Conservation (phyloP, 495 filamentous ascomycete genomes). For the Bacidia rubella region DNA sequence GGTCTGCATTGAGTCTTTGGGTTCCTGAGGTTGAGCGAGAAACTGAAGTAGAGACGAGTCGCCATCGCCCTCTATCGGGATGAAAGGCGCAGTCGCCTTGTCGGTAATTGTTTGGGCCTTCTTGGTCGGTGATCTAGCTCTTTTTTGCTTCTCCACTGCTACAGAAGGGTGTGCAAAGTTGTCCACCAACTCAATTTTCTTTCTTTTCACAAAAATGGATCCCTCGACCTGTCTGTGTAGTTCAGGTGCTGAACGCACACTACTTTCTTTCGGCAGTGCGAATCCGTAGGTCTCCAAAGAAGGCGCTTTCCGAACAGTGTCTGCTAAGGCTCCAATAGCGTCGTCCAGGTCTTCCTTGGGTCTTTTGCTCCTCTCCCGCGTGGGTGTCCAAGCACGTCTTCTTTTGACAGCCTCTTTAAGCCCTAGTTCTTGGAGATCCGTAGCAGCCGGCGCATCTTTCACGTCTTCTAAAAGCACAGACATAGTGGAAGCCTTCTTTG, state of each 20-base stretch:
- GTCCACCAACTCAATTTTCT: slow-evolving; percentile 16
- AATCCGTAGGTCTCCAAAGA: neutral
- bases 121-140: slow-evolving; percentile 50
- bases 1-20: neutral
- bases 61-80: slow-evolving; percentile 20
- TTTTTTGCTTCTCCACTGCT: slow-evolving; percentile 23
- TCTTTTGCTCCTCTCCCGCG: slow-evolving; percentile 16
- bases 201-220: neutral
- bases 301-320: too few relatives aligned
- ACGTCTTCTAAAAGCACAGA: slow-evolving; percentile 13
- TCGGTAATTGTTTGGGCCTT: slow-evolving; percentile 77
- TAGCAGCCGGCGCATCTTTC: slow-evolving; percentile 1
- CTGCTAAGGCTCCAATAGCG: neutral
- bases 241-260: neutral
- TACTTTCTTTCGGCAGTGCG: neutral
- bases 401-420: slow-evolving; percentile 37
- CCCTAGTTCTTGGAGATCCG: slow-evolving; percentile 11
- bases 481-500: neutral
- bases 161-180: slow-evolving; percentile 12
- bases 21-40: neutral
- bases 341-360: neutral
- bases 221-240: neutral
- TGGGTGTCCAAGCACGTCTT: slow-evolving; percentile 46
- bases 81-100: slow-evolving; percentile 67
- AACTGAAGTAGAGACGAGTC: slow-evolving; percentile 23